Base-by-base conservation (phyloP, 208 protist species). In the Acanthamoeba quina region DNA sequence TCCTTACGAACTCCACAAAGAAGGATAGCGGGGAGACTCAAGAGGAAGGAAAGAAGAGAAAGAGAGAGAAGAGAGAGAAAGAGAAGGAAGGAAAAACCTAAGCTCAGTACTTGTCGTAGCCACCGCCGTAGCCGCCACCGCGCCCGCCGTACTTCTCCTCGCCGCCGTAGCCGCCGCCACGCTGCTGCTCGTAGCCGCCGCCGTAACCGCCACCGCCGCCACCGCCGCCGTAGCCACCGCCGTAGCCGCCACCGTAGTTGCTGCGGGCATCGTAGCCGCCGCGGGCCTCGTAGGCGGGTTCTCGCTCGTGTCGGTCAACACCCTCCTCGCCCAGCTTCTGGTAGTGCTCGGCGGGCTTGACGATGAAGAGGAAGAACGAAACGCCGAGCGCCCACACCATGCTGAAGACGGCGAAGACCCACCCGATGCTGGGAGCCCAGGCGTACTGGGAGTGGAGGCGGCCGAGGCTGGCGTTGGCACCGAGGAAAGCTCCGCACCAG, bases 281-380 rank as follows among this genome's bases (percentile, higher is more conserved):
- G 72, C 72, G n/a, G 72, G 19, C 37, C 5, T 49, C 72, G 41
- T 44, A 49, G 72, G 1, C 13, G 72, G 72, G n/a, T 11, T 80
- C 72, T n/a, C 72, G 72, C 21, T 80, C 72, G 72, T 80, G 72
- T 37, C 49, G 52, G 19, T 52, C 41, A 21, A 34, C 68, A 44
- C 37, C 37, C 34, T 89, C 82, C 10, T 89, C 82, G 82, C 82
- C 82, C 13, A 89, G 82, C 82, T 70, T 70, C 31, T 34, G 44
- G 56, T 89, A 68, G 58, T 89, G 26, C 58, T 68, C 56, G 58
- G 29, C 29, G 82, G 82, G 82, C 82, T 89, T 60, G 56, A 89
- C 82, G 58, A 89, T 89, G 82, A 89, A 89, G 52, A 89, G 58
- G 82, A 89, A 89, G 82, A 89, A 89, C 17, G 82, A 89, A 17